Percentiles rank a stretch among this genome's conserved stretches.
Conservation (phyloP, 1,284 basidiomycete species). For the Sparassis latifolia region DNA sequence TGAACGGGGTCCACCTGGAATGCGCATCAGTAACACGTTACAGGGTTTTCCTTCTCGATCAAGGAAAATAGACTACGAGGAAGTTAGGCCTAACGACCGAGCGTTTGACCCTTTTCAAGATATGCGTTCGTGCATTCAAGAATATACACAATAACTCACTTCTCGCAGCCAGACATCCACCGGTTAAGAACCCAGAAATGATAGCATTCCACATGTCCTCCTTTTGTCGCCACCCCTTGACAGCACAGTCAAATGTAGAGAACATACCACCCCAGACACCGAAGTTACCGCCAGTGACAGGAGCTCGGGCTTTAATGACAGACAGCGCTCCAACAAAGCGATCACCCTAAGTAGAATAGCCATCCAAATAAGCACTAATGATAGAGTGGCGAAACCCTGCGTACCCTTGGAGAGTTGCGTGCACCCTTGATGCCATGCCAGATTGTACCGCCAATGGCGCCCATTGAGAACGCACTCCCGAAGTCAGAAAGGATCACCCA, state of each 20-base stretch:
- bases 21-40: conserved; percentile 5
- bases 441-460: conserved; percentile 91
- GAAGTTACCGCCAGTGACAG: conserved; percentile 97
- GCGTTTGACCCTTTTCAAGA: no score
- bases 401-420: conserved; percentile 88
- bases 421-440: conserved; percentile 99
- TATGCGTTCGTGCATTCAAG: no score
- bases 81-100: no score
- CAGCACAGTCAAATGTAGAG: conserved; percentile 95
- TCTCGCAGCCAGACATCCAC: conserved; percentile 91
- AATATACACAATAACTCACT: conserved; percentile 51
- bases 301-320: conserved; percentile 97
- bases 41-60: background rate
- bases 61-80: background rate
- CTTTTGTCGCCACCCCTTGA: conserved; percentile 96
- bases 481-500: conserved; percentile 99
- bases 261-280: conserved; percentile 98
- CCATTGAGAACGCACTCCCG: conserved; percentile 95
- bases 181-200: conserved; percentile 96
- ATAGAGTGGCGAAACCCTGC: conserved; percentile 24
- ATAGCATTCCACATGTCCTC: conserved; percentile 99
- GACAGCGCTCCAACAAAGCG: conserved; percentile 90
- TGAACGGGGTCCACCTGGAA: conserved; percentile 82
- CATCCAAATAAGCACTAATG: background rate
- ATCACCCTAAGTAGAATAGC: conserved; percentile 62